A percentile compares a stretch with the other conserved stretches of the same genome.
phyloP scores from a whole-genome alignment of 345 rosid species.

The Citrus cavaleriei region DNA sequence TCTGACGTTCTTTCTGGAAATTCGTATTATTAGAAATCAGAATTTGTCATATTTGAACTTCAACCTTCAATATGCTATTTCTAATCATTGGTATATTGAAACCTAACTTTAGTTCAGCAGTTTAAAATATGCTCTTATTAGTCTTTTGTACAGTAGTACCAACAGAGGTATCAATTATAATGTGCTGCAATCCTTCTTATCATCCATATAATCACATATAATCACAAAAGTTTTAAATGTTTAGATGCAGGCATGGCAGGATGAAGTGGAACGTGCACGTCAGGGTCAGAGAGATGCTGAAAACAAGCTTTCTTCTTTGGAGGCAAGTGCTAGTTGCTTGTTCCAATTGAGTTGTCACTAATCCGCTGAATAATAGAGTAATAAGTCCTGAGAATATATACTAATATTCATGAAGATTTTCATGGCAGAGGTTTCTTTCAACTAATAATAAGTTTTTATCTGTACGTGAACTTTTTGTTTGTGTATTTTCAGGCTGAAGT shows the following conservation, averaged over 20 bases:
- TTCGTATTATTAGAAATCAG: neutral
- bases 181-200: neutral
- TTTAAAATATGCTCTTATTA: conserved; percentile 5
- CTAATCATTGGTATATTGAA: conserved; percentile 7
- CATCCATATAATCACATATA: conserved; percentile 7
- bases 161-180: neutral
- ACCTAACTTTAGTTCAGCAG: neutral
- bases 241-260: conserved; percentile 95
- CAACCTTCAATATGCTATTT: neutral
- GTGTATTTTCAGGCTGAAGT: conserved; percentile 69
- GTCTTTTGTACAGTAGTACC: neutral
- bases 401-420: neutral
- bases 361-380: neutral
- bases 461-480: neutral
- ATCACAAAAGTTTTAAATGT: conserved; percentile 8
- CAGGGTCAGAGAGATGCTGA: conserved; percentile 96
- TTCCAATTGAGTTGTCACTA: neutral
- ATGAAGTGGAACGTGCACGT: conserved; percentile 92
- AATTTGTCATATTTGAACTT: neutral
- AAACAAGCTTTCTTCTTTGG: conserved; percentile 82
- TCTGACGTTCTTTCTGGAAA: neutral
- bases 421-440: neutral
- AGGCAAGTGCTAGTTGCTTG: conserved; percentile 47
- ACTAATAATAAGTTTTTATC: neutral
- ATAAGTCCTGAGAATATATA: neutral